phyloP scores from a whole-genome alignment of 129 eudicot genomes.

The sunflower (Helianthus annuus) region HanXRQr2.0-SUNRISE NC_035445.2:87927349-87927848 shows the following conservation, averaged over 20 bases:
- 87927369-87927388: too few species aligned
- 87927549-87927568: conserved; percentile 19
- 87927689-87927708: conserved; percentile 29
- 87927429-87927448: too few species aligned
- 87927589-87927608: conserved; percentile 30
- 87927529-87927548: conserved; percentile 29
- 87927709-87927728: conserved; percentile 40
- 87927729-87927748: not conserved
- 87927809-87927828: too few species aligned
- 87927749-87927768: not conserved
- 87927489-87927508: not conserved
- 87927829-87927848: too few species aligned
- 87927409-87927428: too few species aligned
- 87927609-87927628: conserved; percentile 41
- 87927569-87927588: conserved; percentile 17
- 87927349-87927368: too few species aligned
- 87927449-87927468: too few species aligned
- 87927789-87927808: too few species aligned
- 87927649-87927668: conserved; percentile 1
- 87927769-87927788: not conserved
- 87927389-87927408: too few species aligned
- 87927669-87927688: conserved; percentile 26
- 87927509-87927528: not conserved
- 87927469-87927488: too few species aligned
- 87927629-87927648: conserved; percentile 28